These are phyloP conservation scores for Neocatenulostroma microsporum DNA, from an alignment of 2,329 filamentous ascomycete genomes.

Conservation along the genomic window DNA sequence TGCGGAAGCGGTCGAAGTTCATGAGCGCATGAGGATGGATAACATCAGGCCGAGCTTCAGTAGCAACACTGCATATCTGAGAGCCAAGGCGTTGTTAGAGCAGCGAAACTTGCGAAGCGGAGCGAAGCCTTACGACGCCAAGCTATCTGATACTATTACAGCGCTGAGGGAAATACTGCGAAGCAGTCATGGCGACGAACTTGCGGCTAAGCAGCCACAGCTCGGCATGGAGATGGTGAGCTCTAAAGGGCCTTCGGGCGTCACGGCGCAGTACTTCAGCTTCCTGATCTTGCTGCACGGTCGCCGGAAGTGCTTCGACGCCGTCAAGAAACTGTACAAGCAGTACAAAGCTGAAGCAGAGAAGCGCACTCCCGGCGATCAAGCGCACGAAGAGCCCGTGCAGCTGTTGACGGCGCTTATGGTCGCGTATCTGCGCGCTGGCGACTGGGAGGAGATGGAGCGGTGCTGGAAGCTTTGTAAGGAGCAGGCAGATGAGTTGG, in stretches of 20 bases:
- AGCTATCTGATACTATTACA: conserved; percentile 32
- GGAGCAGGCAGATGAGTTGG: conserved; percentile 39
- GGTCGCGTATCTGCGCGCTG: conserved; percentile 53
- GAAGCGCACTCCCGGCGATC: too few relatives aligned
- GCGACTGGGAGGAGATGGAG: conserved; percentile 53
- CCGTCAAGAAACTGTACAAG: conserved; percentile 50
- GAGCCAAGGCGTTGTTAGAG: conserved; percentile 25
- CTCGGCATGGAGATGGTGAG: too few relatives aligned
- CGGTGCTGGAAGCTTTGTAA: conserved; percentile 60
- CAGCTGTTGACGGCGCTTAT: conserved; percentile 51
- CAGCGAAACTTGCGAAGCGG: conserved; percentile 34
- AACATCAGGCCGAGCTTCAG: conserved; percentile 35
- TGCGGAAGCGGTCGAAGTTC: conserved; percentile 44
- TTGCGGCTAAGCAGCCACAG: conserved; percentile 37
- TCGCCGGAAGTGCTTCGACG: conserved; percentile 37
- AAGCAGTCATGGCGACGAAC: conserved; percentile 3
- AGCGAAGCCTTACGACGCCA: conserved; percentile 30
- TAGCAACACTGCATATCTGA: conserved; percentile 37
- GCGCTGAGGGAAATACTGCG: conserved; percentile 16
- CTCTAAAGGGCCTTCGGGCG: too few relatives aligned
- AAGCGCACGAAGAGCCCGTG: conserved; percentile 11
- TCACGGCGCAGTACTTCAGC: conserved; percentile 43
- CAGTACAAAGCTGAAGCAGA: conserved; percentile 36
- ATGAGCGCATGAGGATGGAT: conserved; percentile 36
- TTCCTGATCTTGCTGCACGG: conserved; percentile 51